Evolutionary conservation across 2,329 filamentous ascomycete genomes (phyloP), one percentile per base, ranked within the genome.

Genomic region (Ceratocystis destructans): DNA sequence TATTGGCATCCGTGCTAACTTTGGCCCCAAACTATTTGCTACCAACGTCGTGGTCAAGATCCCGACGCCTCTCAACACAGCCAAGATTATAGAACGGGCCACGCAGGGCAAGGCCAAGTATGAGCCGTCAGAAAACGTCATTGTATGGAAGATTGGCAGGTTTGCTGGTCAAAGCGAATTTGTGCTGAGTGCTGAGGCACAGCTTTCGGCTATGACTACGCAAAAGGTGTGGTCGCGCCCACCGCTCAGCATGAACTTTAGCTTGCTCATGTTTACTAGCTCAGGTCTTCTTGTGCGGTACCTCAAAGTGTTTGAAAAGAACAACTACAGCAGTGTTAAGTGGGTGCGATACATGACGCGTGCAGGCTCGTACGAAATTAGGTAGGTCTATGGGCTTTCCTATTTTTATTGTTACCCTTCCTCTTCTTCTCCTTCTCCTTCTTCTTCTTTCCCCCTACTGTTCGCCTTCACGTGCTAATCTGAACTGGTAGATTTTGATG

Each of bases 261-360:
- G 88, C 69, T 77, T 99, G 72, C 81, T 99, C 72, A 99, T 99
- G 95, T 99, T 99, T 74, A 99, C 94, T 22, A 96, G 90, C 74
- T 95, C 89, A 0, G 94, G 94, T 0, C 75, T 99, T 73, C 74
- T 99, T 70, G 94, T 99, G 67, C 81, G 95, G 62, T 99, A 99
- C 75, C 78, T 99, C 67, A 99, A 99, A 78, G 94, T 99, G 1
- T 99, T 99, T 78, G 94, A 99, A 79, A 99, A 99, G 85, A 94
- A 85, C 76, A 97, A 97, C 76, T 99, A 99, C 75, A 95, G 89
- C 69, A 96, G 91, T 73, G 94, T 99, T 62, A 99, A 99, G 77
- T 99, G 94, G 94, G 94, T 99, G 71, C 82, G 94, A 71, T 99
- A 99, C 77, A 97, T 99, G 94, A 99, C 94, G 20, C 86, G 93